Base-by-base conservation (phyloP, 805 yeast genomes). In the Blastobotrys robertii region DNA sequence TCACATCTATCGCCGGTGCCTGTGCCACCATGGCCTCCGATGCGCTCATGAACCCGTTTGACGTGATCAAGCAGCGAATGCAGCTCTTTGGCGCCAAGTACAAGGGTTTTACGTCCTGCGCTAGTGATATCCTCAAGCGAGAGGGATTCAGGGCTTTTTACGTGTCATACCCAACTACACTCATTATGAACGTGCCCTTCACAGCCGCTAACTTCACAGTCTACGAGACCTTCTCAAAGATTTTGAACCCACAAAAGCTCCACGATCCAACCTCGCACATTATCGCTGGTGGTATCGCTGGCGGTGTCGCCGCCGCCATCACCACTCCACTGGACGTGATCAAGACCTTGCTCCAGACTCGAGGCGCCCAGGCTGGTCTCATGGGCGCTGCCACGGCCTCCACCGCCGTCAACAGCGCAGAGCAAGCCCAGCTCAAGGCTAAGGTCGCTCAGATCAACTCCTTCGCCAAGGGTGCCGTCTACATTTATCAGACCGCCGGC, bases 21-120 rank as follows among this genome's bases (percentile, higher is more conserved):
- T 79, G 84, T 8, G 97, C 96, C 12, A 90, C 97, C 2, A 77
- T 78, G n/a, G 84, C 92, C 1, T 80, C 90, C 3, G 97, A 90
- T 63, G 96, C 96, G 1, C 70, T 92, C 52, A 90, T 90, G 97
- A 90, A 92, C 49, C 98, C 98, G 28, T 90, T 90, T 57, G 98
- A 90, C 58, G 94, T 90, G 22, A 68, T 92, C 44, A 90, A 90
- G 61, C 98, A 90, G 67, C 74, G 97, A 64, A 87, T 90, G 95
- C 98, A 90, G 64, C 55, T 74, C 30, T 50, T 32, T 49, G 63
- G 34, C 44, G 45, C 41, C 44, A 41, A 52, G 34, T 58, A 49
- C 45, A 37, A 46, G 16, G 42, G 55, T 19, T 50, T 62, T 36
- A 25, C 42, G 15, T 42, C 47, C 8, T 59, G 64, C 35, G 47